phyloP scores from a whole-genome alignment of 2,329 filamentous ascomycete species.

The Fusarium paranaense region DNA sequence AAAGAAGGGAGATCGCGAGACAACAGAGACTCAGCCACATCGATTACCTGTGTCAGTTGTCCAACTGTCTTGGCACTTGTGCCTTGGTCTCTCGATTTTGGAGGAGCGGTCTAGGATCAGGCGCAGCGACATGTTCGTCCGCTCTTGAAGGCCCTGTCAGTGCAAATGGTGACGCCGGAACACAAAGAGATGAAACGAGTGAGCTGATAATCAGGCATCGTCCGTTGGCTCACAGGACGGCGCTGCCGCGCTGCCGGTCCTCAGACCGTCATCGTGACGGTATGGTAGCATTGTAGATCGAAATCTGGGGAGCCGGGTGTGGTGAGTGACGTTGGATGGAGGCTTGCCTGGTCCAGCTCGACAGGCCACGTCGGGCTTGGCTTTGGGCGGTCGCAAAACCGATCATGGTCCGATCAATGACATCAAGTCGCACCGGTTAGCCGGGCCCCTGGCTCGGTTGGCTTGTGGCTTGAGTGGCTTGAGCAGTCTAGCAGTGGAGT shows the following conservation, averaged over 20 bases:
- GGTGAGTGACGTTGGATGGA: conserved; percentile 22
- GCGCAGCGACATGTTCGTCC: neutral
- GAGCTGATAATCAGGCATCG: neutral
- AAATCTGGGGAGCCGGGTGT: conserved; percentile 11
- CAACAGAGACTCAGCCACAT: conserved; percentile 27
- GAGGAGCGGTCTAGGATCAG: neutral
- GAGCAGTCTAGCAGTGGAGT: conserved; percentile 14
- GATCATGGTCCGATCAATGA: conserved; percentile 41
- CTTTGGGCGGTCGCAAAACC: conserved; percentile 22
- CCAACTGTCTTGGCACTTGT: neutral
- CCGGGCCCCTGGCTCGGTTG: conserved; percentile 30
- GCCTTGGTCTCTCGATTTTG: neutral
- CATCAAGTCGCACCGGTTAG: conserved; percentile 37
- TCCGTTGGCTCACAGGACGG: neutral
- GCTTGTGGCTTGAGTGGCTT: conserved; percentile 39
- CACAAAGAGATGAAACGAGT: conserved; percentile 10
- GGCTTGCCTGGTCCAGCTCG: conserved; percentile 26
- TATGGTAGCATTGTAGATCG: conserved; percentile 10
- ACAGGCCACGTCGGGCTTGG: conserved; percentile 21
- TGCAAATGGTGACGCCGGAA: conserved; percentile 1
- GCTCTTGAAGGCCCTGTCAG: neutral
- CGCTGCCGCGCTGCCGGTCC: neutral
- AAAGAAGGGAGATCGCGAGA: conserved; percentile 13
- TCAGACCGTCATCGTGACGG: conserved; percentile 23
- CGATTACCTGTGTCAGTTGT: conserved; percentile 8